phyloP scores from a whole-genome alignment of 371 early-diverging fungal genomes.

The Saksenaea oblongispora region DNA sequence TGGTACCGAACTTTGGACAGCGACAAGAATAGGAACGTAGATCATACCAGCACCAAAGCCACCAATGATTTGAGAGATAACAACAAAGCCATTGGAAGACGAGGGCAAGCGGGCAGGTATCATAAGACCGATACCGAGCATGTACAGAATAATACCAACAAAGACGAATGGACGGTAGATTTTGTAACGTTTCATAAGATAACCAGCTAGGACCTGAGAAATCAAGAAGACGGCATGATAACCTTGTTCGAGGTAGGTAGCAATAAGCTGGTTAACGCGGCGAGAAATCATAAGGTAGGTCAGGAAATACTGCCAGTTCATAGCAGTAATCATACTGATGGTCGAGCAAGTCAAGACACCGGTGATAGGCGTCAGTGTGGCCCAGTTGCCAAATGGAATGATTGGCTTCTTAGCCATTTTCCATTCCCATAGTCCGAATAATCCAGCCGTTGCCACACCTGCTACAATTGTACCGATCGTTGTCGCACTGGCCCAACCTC shows the following conservation, averaged over 20 bases:
- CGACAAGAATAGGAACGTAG: slow-evolving; percentile 26
- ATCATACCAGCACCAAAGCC: slow-evolving; percentile 50
- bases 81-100: slow-evolving; percentile 41
- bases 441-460: slow-evolving; percentile 22
- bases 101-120: slow-evolving; percentile 45
- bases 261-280: slow-evolving; percentile 13
- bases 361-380: slow-evolving; percentile 33
- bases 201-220: slow-evolving; percentile 30
- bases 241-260: slow-evolving; percentile 40
- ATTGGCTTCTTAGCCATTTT: slow-evolving; percentile 35
- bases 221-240: slow-evolving; percentile 39
- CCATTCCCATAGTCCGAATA: slow-evolving; percentile 41
- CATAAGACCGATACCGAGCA: slow-evolving; percentile 49
- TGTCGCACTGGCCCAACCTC: slow-evolving; percentile 36
- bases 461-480: slow-evolving; percentile 31
- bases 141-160: slow-evolving; percentile 37
- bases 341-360: slow-evolving; percentile 39
- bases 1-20: slow-evolving; percentile 29
- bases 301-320: slow-evolving; percentile 43
- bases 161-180: slow-evolving; percentile 40
- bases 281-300: slow-evolving; percentile 46
- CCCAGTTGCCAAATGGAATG: slow-evolving; percentile 45
- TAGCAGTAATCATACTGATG: slow-evolving; percentile 37
- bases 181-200: slow-evolving; percentile 39
- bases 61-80: slow-evolving; percentile 43